These are phyloP conservation scores for Ormosia semicastrata DNA, from an alignment of 306 rosid genomes.

Conservation along the genomic window DNA sequence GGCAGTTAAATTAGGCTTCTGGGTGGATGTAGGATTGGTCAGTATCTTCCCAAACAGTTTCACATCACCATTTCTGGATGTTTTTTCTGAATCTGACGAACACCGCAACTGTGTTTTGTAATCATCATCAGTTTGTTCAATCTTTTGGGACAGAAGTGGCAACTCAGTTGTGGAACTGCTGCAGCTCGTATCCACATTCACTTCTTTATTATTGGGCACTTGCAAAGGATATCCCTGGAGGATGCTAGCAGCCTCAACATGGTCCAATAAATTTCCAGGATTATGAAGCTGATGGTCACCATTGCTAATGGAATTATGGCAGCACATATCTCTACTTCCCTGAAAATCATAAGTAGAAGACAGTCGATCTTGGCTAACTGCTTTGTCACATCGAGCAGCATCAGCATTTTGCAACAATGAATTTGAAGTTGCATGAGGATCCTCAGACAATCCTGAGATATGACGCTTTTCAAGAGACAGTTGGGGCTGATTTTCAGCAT, in stretches of 20 bases:
- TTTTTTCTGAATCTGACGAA: constrained; percentile 61
- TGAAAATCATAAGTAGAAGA: constrained; percentile 50
- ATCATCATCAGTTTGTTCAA: constrained; percentile 36
- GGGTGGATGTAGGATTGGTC: constrained; percentile 53
- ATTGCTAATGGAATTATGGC: constrained; percentile 34
- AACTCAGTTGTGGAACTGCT: constrained; percentile 44
- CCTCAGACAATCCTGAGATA: constrained; percentile 27
- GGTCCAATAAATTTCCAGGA: constrained; percentile 16
- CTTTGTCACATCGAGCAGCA: constrained; percentile 39
- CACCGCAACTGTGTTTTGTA: constrained; percentile 28
- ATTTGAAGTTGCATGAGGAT: constrained; percentile 35
- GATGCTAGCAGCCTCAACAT: constrained; percentile 42
- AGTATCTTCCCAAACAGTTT: constrained; percentile 91
- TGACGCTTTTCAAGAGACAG: constrained; percentile 39
- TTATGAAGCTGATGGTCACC: constrained; percentile 43
- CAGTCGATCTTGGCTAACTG: constrained; percentile 44
- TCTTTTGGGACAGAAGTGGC: constrained; percentile 50
- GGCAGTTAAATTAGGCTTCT: constrained; percentile 41
- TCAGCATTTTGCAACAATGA: constrained; percentile 38
- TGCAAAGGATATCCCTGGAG: constrained; percentile 56
- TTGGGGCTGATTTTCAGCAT: constrained; percentile 34
- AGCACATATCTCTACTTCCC: constrained; percentile 35
- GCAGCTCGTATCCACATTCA: constrained; percentile 46
- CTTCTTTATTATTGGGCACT: constrained; percentile 42
- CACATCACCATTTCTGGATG: constrained; percentile 81